Evolutionary conservation across 495 filamentous ascomycete genomes (phyloP), one percentile per base, ranked within the genome.

Genomic region (Penicillium turbatum): DNA sequence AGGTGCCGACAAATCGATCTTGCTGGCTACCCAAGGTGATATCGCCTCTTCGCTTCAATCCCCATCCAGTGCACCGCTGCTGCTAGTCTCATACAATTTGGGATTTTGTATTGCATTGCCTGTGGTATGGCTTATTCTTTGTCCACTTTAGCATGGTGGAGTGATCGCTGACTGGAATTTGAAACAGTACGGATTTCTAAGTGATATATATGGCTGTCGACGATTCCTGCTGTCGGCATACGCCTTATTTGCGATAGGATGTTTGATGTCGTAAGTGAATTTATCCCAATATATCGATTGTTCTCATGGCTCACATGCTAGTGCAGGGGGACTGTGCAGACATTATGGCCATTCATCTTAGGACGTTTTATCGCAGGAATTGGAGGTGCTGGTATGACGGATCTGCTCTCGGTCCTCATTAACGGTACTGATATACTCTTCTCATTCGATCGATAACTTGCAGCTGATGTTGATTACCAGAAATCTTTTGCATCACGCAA

Each of bases 21-120:
- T n/a, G n/a, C n/a, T n/a, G n/a, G n/a, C n/a, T n/a, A n/a, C n/a
- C n/a, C n/a, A 49, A 11, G 42, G 26, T 6, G 42, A 46, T 5
- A 46, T 24, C 62, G 61, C 65, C 70, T 67, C 64, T 71, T 61
- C 17, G 61, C 59, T 29, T 67, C 69, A 53, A 71, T 31, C 42
- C 1, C 42, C 42, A 16, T 46, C 42, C 9, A 46, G 42, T 46
- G 42, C 42, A 12, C 42, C 42, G 32, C 12, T 46, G 12, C 24
- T 46, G 26, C 26, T 46, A 15, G 42, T 46, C 5, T 46, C 26
- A 46, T 46, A 46, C 31, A 46, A 46, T 12, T 15, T 46, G 24
- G 26, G 42, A 13, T 46, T 31, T 24, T 46, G 26, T 16, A 32
- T 32, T 46, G 26, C 26, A 32, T 32, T 32, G 31, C 31, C 31